Evolutionary conservation across 2,329 filamentous ascomycete species (phyloP).

Genomic region (Penicillium carneum): DNA sequence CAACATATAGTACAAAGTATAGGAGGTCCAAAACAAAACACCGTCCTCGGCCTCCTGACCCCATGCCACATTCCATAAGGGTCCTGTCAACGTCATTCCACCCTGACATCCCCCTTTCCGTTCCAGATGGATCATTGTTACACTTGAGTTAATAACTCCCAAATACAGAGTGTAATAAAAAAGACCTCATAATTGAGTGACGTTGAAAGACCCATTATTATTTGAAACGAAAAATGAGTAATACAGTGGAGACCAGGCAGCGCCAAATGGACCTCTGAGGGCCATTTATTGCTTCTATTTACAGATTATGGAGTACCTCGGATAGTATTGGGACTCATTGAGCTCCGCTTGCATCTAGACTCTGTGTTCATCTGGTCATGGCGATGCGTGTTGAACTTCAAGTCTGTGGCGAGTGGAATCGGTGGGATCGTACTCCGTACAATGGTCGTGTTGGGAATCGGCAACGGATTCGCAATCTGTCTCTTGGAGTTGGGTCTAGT

Average conservation of each 20-base stretch:
- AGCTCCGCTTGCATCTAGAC: conserved; percentile 19
- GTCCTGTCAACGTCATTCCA: conserved; percentile 13
- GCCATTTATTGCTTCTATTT: conserved; percentile 16
- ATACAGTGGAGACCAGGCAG: conserved; percentile 10
- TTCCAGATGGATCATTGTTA: conserved; percentile 12
- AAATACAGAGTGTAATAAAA: conserved; percentile 7
- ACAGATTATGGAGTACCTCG: neutral
- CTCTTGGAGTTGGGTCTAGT: conserved; percentile 6
- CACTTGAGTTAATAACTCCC: conserved; percentile 5
- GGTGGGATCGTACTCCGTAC: too few species aligned
- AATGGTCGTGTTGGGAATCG: conserved; percentile 13
- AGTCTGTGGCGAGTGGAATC: conserved; percentile 5
- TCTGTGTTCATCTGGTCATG: neutral
- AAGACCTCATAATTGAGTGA: conserved; percentile 11
- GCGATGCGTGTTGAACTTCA: neutral
- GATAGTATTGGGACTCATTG: neutral
- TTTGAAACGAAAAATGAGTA: conserved; percentile 14
- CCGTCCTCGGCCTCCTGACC: neutral
- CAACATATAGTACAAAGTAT: neutral
- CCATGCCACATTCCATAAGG: conserved; percentile 14
- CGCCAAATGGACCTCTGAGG: neutral
- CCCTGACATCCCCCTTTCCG: neutral
- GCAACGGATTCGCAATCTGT: conserved; percentile 11
- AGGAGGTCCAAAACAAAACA: neutral
- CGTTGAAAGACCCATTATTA: conserved; percentile 8